phyloP scores from a whole-genome alignment of 768 basidiomycete species.

The Macrolepiota dolichaula region DNA sequence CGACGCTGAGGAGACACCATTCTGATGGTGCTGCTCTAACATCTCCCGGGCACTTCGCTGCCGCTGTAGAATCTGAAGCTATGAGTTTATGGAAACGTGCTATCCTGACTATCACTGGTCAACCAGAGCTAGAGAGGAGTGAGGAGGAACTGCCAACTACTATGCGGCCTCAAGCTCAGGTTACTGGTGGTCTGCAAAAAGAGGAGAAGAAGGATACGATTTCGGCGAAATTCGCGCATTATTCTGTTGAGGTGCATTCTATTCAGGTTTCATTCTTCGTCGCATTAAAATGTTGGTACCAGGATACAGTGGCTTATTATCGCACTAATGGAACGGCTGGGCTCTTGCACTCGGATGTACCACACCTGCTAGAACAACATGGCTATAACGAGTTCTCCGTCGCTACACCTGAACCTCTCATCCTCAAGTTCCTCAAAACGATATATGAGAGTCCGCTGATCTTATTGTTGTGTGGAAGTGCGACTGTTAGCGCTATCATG shows the following conservation, averaged over 20 bases:
- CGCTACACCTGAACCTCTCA: slow-evolving; percentile 70
- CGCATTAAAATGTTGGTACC: slow-evolving; percentile 7
- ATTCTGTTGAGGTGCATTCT: slow-evolving; percentile 55
- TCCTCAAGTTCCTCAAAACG: slow-evolving; percentile 89
- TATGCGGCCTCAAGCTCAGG: slow-evolving; percentile 17
- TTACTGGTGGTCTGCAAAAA: slow-evolving; percentile 19
- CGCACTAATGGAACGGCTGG: slow-evolving; percentile 62
- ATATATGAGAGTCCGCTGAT: slow-evolving; percentile 96
- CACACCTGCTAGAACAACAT: slow-evolving; percentile 58
- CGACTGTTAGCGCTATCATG: slow-evolving; percentile 84
- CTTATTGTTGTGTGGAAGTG: slow-evolving; percentile 86
- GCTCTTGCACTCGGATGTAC: slow-evolving; percentile 59
- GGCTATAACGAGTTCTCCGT: slow-evolving; percentile 97
- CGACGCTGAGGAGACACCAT: slow-evolving; percentile 69
- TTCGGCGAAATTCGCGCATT: slow-evolving; percentile 67
- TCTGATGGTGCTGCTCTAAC: slow-evolving; percentile 40
- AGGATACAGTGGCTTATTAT: slow-evolving; percentile 78
- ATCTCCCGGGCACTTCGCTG: slow-evolving; percentile 47
- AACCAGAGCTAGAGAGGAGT: slow-evolving; percentile 32
- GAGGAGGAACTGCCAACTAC: slow-evolving; percentile 20
- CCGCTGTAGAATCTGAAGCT: slow-evolving; percentile 45
- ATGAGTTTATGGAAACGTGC: slow-evolving; percentile 48
- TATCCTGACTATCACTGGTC: slow-evolving; percentile 36
- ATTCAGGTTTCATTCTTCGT: slow-evolving; percentile 1
- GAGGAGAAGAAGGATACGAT: slow-evolving; percentile 46